Base-by-base conservation (phyloP, 2,329 filamentous ascomycete species). In the Beauveria scarabaeidicola region DNA sequence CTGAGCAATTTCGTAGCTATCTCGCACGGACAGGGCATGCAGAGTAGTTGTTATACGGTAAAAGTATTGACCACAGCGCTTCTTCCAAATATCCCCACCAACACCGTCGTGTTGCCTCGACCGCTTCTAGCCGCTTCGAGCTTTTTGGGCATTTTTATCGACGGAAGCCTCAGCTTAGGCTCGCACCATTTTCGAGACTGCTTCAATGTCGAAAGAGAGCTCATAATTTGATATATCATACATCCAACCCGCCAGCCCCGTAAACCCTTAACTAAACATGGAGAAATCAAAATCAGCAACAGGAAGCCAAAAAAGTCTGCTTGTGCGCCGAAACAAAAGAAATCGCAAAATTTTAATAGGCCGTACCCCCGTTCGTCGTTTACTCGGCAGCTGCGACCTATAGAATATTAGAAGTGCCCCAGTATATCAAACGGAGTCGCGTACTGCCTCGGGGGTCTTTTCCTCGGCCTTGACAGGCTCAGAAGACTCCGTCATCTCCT, bases 381-480 rank as follows among this genome's bases (percentile, higher is more conserved):
- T 61, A 61, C 21, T 61, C 54, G 25, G 54, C 32, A 52, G 59
- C 53, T 19, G 19, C 59, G 5, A 48, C 32, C 65, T 75, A 72
- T n/a, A 13, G 5, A 46, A 29, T 23, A 51, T 59, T 29, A 59
- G 50, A 48, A 19, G 11, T 29, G 40, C 23, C 17, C 7, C 75
- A 36, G 70, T 61, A 64, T 27, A 63, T 65, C 54, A 66, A 64
- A 32, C 15, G 57, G 4, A 58, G 59, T 57, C 64, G 62, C 59
- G 32, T 52, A 58, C 62, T 66, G 71, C 69, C 41, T 70, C 69
- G 21, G 71, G 66, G 25, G 67, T 65, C 46, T 61, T 56, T 32
- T 61, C 60, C 10, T 59, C 60, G 15, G 66, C 64, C 60, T 70
- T 69, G 13, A 64, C 59, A 3, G 62, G 60, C 61, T 69, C 69